Evolutionary conservation across 345 rosid genomes (phyloP).

Genomic region (Eucalyptus melliodora): DNA sequence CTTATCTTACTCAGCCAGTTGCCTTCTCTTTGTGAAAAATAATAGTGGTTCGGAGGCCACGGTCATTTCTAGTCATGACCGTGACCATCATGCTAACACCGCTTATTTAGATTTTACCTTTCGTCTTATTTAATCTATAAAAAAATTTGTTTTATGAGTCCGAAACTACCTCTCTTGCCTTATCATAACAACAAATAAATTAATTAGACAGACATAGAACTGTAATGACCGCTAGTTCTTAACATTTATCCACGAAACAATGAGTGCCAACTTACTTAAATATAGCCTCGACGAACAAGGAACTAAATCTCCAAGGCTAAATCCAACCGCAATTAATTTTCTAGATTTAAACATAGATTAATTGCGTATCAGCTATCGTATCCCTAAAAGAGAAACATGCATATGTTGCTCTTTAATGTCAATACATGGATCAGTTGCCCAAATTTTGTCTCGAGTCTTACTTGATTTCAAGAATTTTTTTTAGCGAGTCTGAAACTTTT

Average conservation of each 20-base stretch:
- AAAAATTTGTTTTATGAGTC: not conserved
- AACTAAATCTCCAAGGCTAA: not conserved
- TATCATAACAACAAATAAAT: not conserved
- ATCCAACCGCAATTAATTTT: not conserved
- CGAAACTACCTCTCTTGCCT: not conserved
- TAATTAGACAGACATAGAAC: not conserved
- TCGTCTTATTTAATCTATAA: not conserved
- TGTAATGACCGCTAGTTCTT: not conserved
- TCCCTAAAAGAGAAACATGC: not conserved
- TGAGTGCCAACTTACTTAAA: not conserved
- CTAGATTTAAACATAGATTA: not conserved
- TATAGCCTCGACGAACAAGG: not conserved
- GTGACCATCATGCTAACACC: not conserved
- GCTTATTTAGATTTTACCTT: not conserved
- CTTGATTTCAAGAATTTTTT: not conserved
- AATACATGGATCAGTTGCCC: not conserved
- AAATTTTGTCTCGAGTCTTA: not conserved
- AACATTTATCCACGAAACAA: not conserved
- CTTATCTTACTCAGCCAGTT: not conserved
- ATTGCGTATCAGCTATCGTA: not conserved
- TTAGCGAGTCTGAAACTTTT: not conserved
- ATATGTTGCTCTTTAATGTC: not conserved
- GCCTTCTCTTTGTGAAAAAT: not conserved
- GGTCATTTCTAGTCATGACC: not conserved
- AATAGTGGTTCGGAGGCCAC: not conserved